Percentiles rank a stretch among this genome's conserved stretches.
phyloP scores from a whole-genome alignment of 2,329 filamentous ascomycete genomes.

The Fusarium secorum region DNA sequence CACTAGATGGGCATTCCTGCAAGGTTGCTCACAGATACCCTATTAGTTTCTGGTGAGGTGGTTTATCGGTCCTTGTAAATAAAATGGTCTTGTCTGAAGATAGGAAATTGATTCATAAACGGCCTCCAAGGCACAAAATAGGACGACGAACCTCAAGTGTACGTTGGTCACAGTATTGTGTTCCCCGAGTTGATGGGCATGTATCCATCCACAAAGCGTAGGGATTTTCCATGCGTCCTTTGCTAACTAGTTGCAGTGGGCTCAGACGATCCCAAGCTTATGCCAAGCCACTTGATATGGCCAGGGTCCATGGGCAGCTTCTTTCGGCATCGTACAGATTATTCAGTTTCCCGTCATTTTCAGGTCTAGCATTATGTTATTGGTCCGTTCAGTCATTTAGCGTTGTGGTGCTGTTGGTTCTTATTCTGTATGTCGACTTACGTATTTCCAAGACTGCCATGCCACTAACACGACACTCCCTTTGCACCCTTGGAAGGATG shows the following conservation, averaged over 20 bases:
- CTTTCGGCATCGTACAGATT: not conserved
- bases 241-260: constrained; percentile 12
- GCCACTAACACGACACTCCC: not conserved
- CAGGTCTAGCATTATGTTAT: not conserved
- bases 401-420: not conserved
- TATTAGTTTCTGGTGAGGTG: not conserved
- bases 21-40: not conserved
- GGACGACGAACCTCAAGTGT: not conserved
- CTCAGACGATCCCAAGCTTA: constrained; percentile 17
- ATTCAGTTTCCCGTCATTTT: not conserved
- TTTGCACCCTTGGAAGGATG: not conserved
- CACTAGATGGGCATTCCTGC: not conserved
- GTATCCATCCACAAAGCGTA: not conserved
- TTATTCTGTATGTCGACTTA: not conserved
- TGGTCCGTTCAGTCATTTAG: not conserved
- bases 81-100: not conserved
- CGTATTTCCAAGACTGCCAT: not conserved
- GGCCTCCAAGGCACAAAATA: not conserved
- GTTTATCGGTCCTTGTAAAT: not conserved
- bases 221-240: not conserved
- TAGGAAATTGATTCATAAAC: not conserved
- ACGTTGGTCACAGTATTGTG: not conserved
- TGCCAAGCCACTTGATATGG: constrained; percentile 14
- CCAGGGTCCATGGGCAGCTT: not conserved
- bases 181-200: not conserved